Conservation (phyloP, 805 yeast genomes). For the Zygosaccharomyces bailii region DNA sequence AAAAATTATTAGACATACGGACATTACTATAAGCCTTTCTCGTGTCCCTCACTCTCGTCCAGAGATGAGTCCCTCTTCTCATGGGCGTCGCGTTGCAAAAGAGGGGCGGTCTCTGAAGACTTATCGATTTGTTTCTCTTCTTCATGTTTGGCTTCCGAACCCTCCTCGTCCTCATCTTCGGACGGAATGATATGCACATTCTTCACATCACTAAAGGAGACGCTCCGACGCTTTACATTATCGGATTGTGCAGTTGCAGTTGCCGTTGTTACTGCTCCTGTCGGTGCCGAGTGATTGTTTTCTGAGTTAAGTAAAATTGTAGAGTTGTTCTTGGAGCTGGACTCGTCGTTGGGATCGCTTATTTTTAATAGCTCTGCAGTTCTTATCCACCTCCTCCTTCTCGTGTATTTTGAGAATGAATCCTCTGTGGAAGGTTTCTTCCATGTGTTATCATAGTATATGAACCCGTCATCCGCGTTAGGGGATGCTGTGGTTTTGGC, state of each 20-base stretch:
- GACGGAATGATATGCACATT: constrained; percentile 30
- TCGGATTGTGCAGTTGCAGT: not conserved
- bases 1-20: not conserved
- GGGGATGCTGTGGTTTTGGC: constrained; percentile 61
- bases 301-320: constrained; percentile 2
- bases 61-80: not conserved
- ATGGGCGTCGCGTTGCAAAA: not conserved
- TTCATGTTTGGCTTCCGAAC: not conserved
- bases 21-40: not conserved
- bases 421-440: constrained; percentile 85
- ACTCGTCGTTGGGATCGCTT: constrained; percentile 7
- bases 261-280: not conserved
- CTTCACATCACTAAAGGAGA: constrained; percentile 32
- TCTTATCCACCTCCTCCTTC: constrained; percentile 94
- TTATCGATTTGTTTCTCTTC: not conserved
- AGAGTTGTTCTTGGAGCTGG: constrained; percentile 5
- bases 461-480: constrained; percentile 74
- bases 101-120: not conserved
- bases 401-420: constrained; percentile 82
- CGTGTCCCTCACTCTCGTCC: not conserved
- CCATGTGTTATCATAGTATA: constrained; percentile 93
- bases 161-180: constrained; percentile 13
- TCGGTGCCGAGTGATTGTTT: not conserved
- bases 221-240: constrained; percentile 25
- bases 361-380: constrained; percentile 74